Evolutionary conservation across 192 early-diverging fungal species (phyloP), one percentile per base, ranked within the genome.

Genomic region (Backusella circina): DNA sequence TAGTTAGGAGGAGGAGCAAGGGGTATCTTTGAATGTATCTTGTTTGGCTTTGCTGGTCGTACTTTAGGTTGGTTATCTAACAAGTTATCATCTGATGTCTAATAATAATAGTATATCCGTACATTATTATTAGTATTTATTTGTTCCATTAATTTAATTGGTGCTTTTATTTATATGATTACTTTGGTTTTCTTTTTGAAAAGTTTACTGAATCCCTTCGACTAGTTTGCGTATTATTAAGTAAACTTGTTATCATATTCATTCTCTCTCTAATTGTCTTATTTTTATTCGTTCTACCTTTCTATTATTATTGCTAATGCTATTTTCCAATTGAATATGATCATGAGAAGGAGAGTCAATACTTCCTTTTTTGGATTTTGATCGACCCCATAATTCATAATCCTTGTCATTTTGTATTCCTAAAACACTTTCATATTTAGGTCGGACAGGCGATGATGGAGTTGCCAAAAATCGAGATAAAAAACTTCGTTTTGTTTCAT

Each of bases 101-200:
- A 39, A 57, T 47, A 41, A 51, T 51, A 57, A 57, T 10, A 26
- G 26, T 61, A 61, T 28, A 61, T 61, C 28, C 54, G 26, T 26
- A 28, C 12, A 61, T 61, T 61, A 10, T 61, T 28, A 57, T 57
- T 57, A 61, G 54, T 61, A 10, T 26, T 61, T 28, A 26, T 61
- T 61, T 61, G 54, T 61, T 61, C 54, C 54, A 61, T 26, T 61
- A 61, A 61, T 61, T 61, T 61, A 61, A 61, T 61, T 61, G 54
- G 23, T 61, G 54, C 8, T n/a, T 61, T 26, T 41, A 23, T 70
- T 71, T 26, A 67, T 26, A 67, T 65, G 66, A 47, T 75, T 50
- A 75, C 74, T 37, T 50, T 75, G 21, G 44, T 50, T 37, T 37
- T 23, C 66, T 75, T 75, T 10, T 75, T 75, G 47, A 75, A 75